Evolutionary conservation across 2,329 filamentous ascomycete species (phyloP), one percentile per base, ranked within the genome.

Genomic region (Lecanosticta acicola): DNA sequence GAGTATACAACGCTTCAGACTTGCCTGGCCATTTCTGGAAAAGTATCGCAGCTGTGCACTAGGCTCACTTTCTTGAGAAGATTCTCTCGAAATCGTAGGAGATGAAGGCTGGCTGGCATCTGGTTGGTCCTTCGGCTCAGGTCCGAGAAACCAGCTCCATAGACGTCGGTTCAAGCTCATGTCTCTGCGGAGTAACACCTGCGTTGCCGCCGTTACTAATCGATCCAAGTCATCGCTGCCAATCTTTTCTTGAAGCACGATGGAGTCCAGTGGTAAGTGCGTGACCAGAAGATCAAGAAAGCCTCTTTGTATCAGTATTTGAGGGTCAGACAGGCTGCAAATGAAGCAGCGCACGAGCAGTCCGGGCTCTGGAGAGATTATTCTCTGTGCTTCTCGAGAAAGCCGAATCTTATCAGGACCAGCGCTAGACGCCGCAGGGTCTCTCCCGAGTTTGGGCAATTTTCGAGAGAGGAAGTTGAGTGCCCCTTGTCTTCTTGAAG

Each of bases 101-200:
- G 58, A 57, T 9, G 51, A 37, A 7, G 46, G 39, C 14, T 50
- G 54, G 21, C 48, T 52, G 3, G 63, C 61, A 17, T 53, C 55
- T 3, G 41, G 54, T 4, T 66, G 63, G 17, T 61, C 60, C 42
- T 65, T 64, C n/a, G 72, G 66, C 43, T 81, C 87, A 2, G 90
- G 90, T 0, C 93, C 93, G 1, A 98, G 74, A 50, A 97, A 83
- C 93, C 93, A 98, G 35, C 86, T 81, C 89, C 91, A 97, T n/a
- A 98, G 71, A 32, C 93, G 80, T 57, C 93, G 77, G 64, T 98
- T 98, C 39, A 98, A 71, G 62, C 91, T 94, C 93, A 98, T 98
- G 54, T 98, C 93, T 67, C 90, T 81, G 40, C 93, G 79, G 16
- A 83, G 83, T 1, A 97, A 88, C 16, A 98, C 90, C 1, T 86